Conservation (phyloP, 2,329 filamentous ascomycete species). For the Phoma sp. region DNA sequence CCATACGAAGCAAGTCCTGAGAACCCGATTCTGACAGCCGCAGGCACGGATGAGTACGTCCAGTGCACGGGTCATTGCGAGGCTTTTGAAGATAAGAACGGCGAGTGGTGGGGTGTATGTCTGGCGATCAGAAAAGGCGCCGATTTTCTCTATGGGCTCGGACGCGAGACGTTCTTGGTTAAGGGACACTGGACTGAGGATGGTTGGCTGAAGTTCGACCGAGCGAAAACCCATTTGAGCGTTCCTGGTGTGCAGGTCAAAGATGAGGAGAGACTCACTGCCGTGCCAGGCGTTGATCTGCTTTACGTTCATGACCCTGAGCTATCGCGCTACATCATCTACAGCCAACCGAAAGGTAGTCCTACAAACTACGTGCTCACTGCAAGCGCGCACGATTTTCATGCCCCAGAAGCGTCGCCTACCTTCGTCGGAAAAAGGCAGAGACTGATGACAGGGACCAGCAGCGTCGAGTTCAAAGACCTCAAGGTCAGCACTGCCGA, state of each 20-base stretch:
- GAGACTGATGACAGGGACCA: constrained; percentile 13
- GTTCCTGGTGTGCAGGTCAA: neutral
- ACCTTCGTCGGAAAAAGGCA: constrained; percentile 23
- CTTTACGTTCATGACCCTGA: neutral
- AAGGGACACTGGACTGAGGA: constrained; percentile 12
- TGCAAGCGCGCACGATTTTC: constrained; percentile 10
- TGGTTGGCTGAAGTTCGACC: constrained; percentile 21
- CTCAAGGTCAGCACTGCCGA: neutral
- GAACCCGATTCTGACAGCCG: constrained; percentile 20
- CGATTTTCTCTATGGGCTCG: constrained; percentile 12
- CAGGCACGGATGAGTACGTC: constrained; percentile 18
- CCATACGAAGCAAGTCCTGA: constrained; percentile 18
- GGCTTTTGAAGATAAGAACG: constrained; percentile 18
- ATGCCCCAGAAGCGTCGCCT: constrained; percentile 12
- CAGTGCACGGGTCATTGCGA: constrained; percentile 24
- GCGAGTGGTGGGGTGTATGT: constrained; percentile 24
- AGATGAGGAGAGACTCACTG: neutral
- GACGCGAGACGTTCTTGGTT: constrained; percentile 21
- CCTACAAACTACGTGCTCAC: constrained; percentile 1
- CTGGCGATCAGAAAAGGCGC: constrained; percentile 11
- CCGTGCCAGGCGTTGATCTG: neutral
- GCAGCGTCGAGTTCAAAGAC: constrained; percentile 6
- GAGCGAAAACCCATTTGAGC: neutral
- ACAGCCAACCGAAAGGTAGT: neutral
- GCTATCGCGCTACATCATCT: neutral